Evolutionary conservation across 2,329 filamentous ascomycete species (phyloP).

Genomic region (Xenoacremonium recifei): DNA sequence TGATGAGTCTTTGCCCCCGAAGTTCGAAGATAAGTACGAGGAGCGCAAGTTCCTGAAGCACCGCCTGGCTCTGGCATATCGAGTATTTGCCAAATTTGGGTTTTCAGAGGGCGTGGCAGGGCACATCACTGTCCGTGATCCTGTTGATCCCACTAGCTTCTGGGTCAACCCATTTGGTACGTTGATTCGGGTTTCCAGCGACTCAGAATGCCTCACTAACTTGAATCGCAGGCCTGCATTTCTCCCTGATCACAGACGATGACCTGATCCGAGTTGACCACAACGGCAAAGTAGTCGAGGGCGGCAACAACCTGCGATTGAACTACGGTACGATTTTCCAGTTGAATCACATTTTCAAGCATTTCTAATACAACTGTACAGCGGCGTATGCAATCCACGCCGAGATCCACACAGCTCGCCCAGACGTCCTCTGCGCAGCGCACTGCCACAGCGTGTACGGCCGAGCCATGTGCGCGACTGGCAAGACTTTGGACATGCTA

Average conservation of each 20-base stretch:
- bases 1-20: neutral
- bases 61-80: constrained; percentile 53
- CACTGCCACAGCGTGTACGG: constrained; percentile 56
- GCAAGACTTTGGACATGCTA: constrained; percentile 62
- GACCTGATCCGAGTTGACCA: constrained; percentile 68
- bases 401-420: constrained; percentile 53
- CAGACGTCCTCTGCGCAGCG: constrained; percentile 53
- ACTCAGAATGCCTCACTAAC: neutral
- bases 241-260: constrained; percentile 60
- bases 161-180: constrained; percentile 66
- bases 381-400: constrained; percentile 28
- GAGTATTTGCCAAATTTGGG: constrained; percentile 56
- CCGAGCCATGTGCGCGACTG: constrained; percentile 59
- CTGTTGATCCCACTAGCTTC: constrained; percentile 59
- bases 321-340: constrained; percentile 13
- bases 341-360: neutral
- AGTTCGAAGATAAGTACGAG: constrained; percentile 28
- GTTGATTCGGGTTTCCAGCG: neutral
- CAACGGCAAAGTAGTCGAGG: constrained; percentile 60
- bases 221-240: constrained; percentile 40
- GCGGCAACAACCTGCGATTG: constrained; percentile 44
- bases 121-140: constrained; percentile 62
- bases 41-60: constrained; percentile 54
- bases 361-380: neutral
- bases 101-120: constrained; percentile 64